Percentiles rank a stretch among this genome's conserved stretches.
These are phyloP conservation scores for Russula sp. DNA, from an alignment of 768 basidiomycete species.

Conservation along the genomic window DNA sequence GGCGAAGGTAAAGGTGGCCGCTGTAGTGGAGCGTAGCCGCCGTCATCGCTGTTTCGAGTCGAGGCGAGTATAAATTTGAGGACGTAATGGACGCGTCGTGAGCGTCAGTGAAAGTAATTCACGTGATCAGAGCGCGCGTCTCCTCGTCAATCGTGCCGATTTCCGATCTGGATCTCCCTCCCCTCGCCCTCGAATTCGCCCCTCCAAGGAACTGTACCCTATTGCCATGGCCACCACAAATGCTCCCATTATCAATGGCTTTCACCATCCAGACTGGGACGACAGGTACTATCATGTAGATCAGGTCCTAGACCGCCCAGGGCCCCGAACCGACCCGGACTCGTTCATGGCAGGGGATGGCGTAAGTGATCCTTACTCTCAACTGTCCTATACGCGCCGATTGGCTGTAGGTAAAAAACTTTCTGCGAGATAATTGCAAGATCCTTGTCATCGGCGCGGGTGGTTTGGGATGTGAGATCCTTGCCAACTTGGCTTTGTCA, in stretches of 20 bases:
- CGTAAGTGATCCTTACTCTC: constrained; percentile 37
- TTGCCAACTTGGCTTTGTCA: constrained; percentile 90
- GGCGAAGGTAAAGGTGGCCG: constrained; percentile 77
- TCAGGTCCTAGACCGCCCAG: constrained; percentile 75
- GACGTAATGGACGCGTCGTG: constrained; percentile 15
- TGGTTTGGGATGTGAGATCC: constrained; percentile 94
- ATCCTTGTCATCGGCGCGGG: constrained; percentile 98
- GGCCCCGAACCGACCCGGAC: constrained; percentile 77
- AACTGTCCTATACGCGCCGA: neutral
- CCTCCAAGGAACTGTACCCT: neutral
- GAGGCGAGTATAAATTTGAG: neutral
- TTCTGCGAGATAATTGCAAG: constrained; percentile 78
- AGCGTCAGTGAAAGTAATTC: neutral
- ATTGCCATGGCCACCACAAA: neutral
- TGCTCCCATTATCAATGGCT: constrained; percentile 29
- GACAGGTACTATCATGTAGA: constrained; percentile 77
- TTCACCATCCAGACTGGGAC: constrained; percentile 39
- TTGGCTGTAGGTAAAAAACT: constrained; percentile 66
- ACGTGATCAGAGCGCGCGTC: neutral
- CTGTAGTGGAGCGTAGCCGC: constrained; percentile 46
- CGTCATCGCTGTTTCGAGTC: neutral
- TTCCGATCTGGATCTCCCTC: neutral
- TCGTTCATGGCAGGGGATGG: constrained; percentile 75
- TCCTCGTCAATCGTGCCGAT: too few species aligned
- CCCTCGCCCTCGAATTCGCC: neutral